These are phyloP conservation scores for Fistulifera pelliculosa DNA, from an alignment of 108 stramenopile species.

Conservation along the genomic window DNA sequence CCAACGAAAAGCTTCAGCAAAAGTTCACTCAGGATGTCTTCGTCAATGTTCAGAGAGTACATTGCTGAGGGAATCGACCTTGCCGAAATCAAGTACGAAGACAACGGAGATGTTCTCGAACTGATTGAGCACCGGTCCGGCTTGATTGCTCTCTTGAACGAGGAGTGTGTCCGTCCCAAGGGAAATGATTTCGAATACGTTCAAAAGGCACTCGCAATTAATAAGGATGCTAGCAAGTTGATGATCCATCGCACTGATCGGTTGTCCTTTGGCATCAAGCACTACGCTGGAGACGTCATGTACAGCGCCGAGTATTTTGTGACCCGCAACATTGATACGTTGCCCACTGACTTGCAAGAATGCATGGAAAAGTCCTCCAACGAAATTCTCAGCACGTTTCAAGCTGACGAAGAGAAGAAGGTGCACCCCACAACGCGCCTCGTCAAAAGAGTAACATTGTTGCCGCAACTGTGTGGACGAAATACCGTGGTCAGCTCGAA, in stretches of 20 bases:
- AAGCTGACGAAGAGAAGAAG: constrained; percentile 8
- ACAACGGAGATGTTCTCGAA: constrained; percentile 84
- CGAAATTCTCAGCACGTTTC: constrained; percentile 40
- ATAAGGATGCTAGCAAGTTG: constrained; percentile 1
- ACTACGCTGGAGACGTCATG: constrained; percentile 80
- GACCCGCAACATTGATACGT: constrained; percentile 72
- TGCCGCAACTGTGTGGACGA: constrained; percentile 38
- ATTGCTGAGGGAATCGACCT: constrained; percentile 82
- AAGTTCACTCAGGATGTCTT: constrained; percentile 79
- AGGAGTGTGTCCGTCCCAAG: constrained; percentile 85
- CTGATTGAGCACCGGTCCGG: constrained; percentile 87
- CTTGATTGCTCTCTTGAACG: constrained; percentile 81
- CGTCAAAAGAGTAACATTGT: not conserved
- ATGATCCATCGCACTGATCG: constrained; percentile 26
- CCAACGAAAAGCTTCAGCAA: constrained; percentile 92
- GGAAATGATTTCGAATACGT: constrained; percentile 63
- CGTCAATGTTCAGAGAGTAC: constrained; percentile 64
- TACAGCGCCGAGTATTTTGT: constrained; percentile 79
- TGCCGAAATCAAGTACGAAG: constrained; percentile 74
- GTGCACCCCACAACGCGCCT: too few species aligned
- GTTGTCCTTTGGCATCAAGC: constrained; percentile 72
- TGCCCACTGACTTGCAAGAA: constrained; percentile 47
- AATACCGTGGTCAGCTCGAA: constrained; percentile 57
- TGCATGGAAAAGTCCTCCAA: constrained; percentile 48
- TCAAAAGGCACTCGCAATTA: constrained; percentile 4